Base-by-base conservation (phyloP, 1,139 yeast genomes). In the Candida sanyaensis region DNA sequence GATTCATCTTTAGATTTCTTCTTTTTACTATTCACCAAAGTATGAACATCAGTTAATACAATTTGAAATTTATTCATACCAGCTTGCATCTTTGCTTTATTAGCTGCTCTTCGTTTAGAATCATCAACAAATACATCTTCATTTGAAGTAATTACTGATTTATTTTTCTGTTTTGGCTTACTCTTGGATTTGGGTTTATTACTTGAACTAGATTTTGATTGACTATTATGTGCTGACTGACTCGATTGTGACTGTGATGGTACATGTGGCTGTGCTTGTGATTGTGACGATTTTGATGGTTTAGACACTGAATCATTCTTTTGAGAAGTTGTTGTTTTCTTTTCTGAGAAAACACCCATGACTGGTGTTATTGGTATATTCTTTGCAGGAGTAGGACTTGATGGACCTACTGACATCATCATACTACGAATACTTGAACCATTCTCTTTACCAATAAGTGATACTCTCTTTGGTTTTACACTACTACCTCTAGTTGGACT, bases 31-130 rank as follows among this genome's bases (percentile, higher is more conserved):
- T 71, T 70, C 71, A 71, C 70, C 50, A 75, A 60, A 2, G 78
- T 70, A 53, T 72, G 77, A 39, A 77, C 77, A 57, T 78, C 83
- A 3, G 81, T 71, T 48, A 79, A 72, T 1, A 79, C 79, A 50
- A 79, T 79, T 59, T 79, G 84, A 57, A 79, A 79, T 60, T 76
- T 75, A 55, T 71, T 73, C 73, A 74, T 72, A 8, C 78, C 78
- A 4, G 72, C 72, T 59, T 70, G 75, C 76, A 71, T 71, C 48
- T 68, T 65, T 1, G 71, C 65, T 53, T 63, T 66, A 39, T 61
- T 62, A 26, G 45, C 53, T 10, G 51, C 47, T 33, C 42, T 38
- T 27, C 13, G 23, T 34, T 44, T 46, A 1, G 44, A 39, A 5
- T 38, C 37, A 21, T 46, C 17, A 9, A 13, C 13, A 21, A 17